Evolutionary conservation across 768 basidiomycete genomes (phyloP), one percentile per base, ranked within the genome.

Genomic region (Boletus vermiculosoides): DNA sequence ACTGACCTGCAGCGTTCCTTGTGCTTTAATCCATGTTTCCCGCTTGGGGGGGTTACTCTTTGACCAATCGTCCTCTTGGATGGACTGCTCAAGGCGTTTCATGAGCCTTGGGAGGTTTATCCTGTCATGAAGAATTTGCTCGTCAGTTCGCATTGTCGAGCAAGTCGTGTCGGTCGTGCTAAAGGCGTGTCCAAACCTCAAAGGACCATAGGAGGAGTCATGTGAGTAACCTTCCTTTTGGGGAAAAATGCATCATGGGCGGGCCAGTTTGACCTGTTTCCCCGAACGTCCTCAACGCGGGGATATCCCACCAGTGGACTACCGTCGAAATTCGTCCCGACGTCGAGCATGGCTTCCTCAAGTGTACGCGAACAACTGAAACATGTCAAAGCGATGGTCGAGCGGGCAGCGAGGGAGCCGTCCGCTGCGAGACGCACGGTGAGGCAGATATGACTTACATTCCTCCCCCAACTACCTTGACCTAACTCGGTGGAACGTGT

Each of bases 101-200:
- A 90, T 70, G 8, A 91, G 77, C 48, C 86, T 78, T 11, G 73
- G 71, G 10, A 91, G 75, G 70, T 91, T 91, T 13, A 91, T 81
- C 61, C 82, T 80, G 73, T 91, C 86, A 56, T 88, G 88, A 37
- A 63, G 56, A 18, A 57, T 55, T 55, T 72, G 68, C 44, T 72
- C 72, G 56, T 63, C 56, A 36, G 68, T 71, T 16, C 65, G 70
- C 71, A 72, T 72, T 1, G 55, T 37, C 56, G 54, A 54, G 28
- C 49, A 36, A 10, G 61, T 54, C 45, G 54, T 53, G 45, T 28
- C 44, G 25, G 49, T 52, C 47, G 57, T 46, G 36, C 22, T 31
- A 7, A 18, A 4, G 16, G 16, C 15, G 47, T 49, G 15, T 34
- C 31, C n/a, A 0, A n/a, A n/a, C n/a, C n/a, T n/a, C n/a, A n/a